Evolutionary conservation across 352 stramenopile species (phyloP), one percentile per base, ranked within the genome.

Genomic region (Phytophthora cactorum): DNA sequence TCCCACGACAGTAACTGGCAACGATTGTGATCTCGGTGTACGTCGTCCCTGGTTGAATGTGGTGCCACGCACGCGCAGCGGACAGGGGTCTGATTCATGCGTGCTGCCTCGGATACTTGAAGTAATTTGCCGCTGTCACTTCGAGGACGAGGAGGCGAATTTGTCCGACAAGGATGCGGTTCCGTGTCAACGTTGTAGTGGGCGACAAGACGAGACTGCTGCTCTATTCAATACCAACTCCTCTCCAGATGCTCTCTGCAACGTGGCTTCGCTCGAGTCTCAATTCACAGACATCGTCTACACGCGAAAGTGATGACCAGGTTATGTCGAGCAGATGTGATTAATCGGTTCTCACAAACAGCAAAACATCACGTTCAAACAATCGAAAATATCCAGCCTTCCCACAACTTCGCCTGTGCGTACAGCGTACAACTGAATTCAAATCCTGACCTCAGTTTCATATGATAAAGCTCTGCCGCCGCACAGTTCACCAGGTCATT

Each of bases 271-370:
- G 11, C n/a, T 31, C 17, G 29, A 53, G 59, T 68, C 52, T 56
- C 52, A 32, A 44, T 51, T 56, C 53, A 25, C 54, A 54, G 34
- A 53, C 43, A 47, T 70, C 56, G 62, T 70, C 45, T 22, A 8
- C 28, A 62, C 52, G 36, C 45, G 44, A 57, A 47, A 41, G 62
- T 43, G 17, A 17, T n/a, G 39, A 45, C 43, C 31, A 34, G 22
- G 41, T 27, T 63, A 58, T 63, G 61, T 38, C 6, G 22, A 14
- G 2, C 63, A 65, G 45, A 57, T 70, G 63, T 46, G 29, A 54
- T 70, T 65, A 70, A 66, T 70, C 63, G 10, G 34, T 7, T 52
- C 41, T 53, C 34, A 58, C 63, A 66, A 71, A 67, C 63, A 66
- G 63, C 63, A 71, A 71, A 71, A 67, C 38, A 15, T 38, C 15